Evolutionary conservation across 805 yeast species (phyloP), one percentile per base, ranked within the genome.

Genomic region (Cyberlindnera euphorbiiphila): DNA sequence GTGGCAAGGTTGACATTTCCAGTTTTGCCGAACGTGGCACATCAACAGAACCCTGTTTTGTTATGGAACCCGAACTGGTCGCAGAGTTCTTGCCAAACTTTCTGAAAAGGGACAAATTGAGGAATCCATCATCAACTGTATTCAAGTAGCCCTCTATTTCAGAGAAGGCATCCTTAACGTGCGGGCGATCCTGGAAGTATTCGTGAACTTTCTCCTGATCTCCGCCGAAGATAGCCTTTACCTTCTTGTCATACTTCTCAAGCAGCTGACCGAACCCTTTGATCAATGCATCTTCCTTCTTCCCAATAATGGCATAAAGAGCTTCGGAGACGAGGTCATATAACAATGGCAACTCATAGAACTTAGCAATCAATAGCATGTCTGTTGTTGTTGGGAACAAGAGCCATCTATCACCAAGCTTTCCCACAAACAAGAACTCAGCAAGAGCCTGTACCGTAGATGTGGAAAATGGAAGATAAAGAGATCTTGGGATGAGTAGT

Each of bases 351-450:
- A 84, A 68, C 43, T 80, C 81, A 52, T 78, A 82, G 42, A 75
- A 68, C 48, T 80, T 79, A 3, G 89, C 70, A 51, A 80, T 67
- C 23, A 78, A 56, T 46, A 83, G 63, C 32, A 78, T 68, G 46
- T 82, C 87, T 26, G 82, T 65, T 0, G 83, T 73, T 0, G 84
- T 78, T 0, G 93, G 91, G 2, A 74, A 65, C 26, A 84, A 59
- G n/a, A 69, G 60, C 91, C 91, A 83, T 49, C 74, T 79, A 36
- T 80, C 76, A 18, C 86, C 86, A 16, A 85, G 74, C 57, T 83
- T 88, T 1, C 93, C 94, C 5, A 89, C 84, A 51, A 80, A 82
- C 38, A 85, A 65, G 55, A 77, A 85, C 53, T 84, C 93, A 19
- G 80, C 65, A 46, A 83, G 72, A 3, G 87, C 87, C 39, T 69